phyloP scores from a whole-genome alignment of 495 filamentous ascomycete genomes.

The Hyaloscypha finlandica region DNA sequence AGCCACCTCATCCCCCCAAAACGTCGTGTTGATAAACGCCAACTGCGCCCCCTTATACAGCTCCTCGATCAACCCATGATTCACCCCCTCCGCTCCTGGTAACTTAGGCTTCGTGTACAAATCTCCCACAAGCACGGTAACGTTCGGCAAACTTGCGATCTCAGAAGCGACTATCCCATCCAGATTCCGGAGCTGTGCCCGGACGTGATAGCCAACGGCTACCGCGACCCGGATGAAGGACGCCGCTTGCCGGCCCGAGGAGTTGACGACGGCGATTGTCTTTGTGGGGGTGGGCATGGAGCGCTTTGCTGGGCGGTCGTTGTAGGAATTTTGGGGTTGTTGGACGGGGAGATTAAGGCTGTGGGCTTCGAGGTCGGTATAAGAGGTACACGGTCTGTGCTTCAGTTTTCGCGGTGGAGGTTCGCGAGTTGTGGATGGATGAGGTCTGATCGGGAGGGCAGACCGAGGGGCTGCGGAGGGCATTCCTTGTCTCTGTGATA shows the following conservation, averaged over 20 bases:
- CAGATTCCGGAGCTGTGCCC: slow-evolving; percentile 82
- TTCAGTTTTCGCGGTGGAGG: slow-evolving; percentile 24
- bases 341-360: slow-evolving; percentile 11
- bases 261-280: slow-evolving; percentile 90
- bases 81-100: slow-evolving; percentile 41
- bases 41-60: slow-evolving; percentile 83
- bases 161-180: slow-evolving; percentile 83
- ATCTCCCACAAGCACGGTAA: slow-evolving; percentile 78
- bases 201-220: slow-evolving; percentile 87
- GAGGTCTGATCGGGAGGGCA: slow-evolving; percentile 29
- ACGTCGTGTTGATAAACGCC: slow-evolving; percentile 98
- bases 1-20: slow-evolving; percentile 89
- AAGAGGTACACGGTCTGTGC: slow-evolving; percentile 27
- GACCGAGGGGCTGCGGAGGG: slow-evolving; percentile 26
- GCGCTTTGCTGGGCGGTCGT: slow-evolving; percentile 52
- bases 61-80: slow-evolving; percentile 64
- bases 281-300: slow-evolving; percentile 57
- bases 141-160: slow-evolving; percentile 76
- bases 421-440: neutral
- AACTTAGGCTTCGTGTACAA: slow-evolving; percentile 57
- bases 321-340: slow-evolving; percentile 37
- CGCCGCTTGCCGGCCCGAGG: slow-evolving; percentile 88
- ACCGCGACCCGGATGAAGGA: slow-evolving; percentile 90
- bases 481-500: slow-evolving; percentile 13
- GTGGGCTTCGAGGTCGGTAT: slow-evolving; percentile 14